Evolutionary conservation across 495 filamentous ascomycete genomes (phyloP), one percentile per base, ranked within the genome.

Genomic region (Neurospora sp.): DNA sequence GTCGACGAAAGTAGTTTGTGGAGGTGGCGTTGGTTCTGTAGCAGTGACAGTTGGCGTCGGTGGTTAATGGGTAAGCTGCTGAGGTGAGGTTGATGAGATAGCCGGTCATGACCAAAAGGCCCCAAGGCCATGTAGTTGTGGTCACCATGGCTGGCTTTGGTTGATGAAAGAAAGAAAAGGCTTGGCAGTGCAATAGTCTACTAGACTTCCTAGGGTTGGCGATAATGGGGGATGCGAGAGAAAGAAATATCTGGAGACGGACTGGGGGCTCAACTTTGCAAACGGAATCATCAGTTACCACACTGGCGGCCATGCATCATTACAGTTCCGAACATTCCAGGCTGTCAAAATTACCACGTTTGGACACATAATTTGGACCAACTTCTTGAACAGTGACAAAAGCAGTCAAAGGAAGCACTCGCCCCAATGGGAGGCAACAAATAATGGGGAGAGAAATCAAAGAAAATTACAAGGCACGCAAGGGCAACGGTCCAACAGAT

Each of bases 1-100:
- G 88, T 78, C 88, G 84, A 68, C 84, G 84, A 78, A 91, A 91
- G 81, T 90, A 90, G 40, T 85, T 85, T 41, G 81, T 69, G 20
- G 78, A 79, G 18, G 83, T 80, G 16, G 80, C 77, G 74, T 85
- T 86, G 31, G 85, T 87, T 69, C 74, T 77, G 75, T 85, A 87
- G 78, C 85, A 87, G 70, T 78, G 78, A 74, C 85, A 87, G 73
- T 80, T 83, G 20, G 79, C 79, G 74, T 84, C 83, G 10, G 80
- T 81, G n/a, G 82, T 82, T 35, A 82, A 69, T 16, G 83, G 82
- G 70, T 81, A 83, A 22, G 78, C 78, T 9, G 68, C 77, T 4
- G 18, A 38, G 16, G 72, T 70, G 22, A 74, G 68, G 22, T 71
- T 41, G 27, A 74, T 68, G 45, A 76, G 44, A 72, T 71, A 22